Evolutionary conservation across 768 basidiomycete species (phyloP).

Genomic region (Phaeotremella fagi): DNA sequence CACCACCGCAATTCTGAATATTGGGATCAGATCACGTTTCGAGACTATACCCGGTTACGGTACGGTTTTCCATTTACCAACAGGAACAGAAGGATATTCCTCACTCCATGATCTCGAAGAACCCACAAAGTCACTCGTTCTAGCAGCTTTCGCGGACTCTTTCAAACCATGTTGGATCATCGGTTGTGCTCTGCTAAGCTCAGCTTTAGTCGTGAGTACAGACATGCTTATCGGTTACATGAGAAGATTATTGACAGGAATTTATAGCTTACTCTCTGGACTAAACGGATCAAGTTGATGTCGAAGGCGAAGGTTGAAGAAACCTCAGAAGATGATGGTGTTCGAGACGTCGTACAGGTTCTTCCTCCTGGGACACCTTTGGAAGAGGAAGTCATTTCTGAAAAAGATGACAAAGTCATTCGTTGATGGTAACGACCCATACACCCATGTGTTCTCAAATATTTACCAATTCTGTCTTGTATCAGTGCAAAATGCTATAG

Average conservation of each 20-base stretch:
- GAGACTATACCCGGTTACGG: conserved; percentile 33
- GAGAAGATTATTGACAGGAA: neutral
- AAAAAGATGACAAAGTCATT: no score
- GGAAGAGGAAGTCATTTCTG: no score
- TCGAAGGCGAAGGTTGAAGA: neutral
- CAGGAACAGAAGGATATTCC: conserved; percentile 25
- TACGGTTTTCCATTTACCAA: conserved; percentile 21
- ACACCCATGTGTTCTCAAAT: no score
- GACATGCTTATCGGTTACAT: no score
- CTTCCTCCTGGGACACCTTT: no score
- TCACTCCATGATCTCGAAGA: conserved; percentile 18
- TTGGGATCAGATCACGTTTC: conserved; percentile 28
- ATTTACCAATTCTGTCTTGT: no score
- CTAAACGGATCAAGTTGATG: conserved; percentile 23
- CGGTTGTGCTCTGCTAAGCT: conserved; percentile 18
- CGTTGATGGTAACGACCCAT: no score
- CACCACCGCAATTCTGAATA: conserved; percentile 34
- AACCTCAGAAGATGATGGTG: no score
- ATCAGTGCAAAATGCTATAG: no score
- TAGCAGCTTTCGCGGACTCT: conserved; percentile 24
- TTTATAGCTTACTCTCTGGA: conserved; percentile 22
- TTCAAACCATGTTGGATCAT: conserved; percentile 23
- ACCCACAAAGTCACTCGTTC: neutral
- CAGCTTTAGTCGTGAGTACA: conserved; percentile 11
- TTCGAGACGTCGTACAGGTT: no score